A percentile compares a stretch with the other conserved stretches of the same genome.
These are phyloP conservation scores for Hyphopichia wangnamkhiaoensis DNA, from an alignment of 1,139 yeast species.

Conservation along the genomic window DNA sequence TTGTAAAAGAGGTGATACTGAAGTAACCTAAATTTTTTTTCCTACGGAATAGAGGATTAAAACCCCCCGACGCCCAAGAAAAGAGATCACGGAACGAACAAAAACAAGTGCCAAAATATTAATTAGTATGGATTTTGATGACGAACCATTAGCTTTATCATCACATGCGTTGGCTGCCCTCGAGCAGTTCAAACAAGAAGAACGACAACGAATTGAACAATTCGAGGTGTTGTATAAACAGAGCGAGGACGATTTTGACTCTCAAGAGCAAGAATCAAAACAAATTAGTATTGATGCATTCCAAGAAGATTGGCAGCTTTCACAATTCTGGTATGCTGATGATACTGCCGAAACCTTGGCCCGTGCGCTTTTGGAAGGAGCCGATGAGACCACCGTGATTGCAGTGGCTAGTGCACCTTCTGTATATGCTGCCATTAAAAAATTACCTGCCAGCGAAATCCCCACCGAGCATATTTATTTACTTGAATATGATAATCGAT, in stretches of 20 bases:
- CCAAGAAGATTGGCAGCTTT: constrained; percentile 90
- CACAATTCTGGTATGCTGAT: constrained; percentile 88
- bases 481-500: constrained; percentile 76
- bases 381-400: constrained; percentile 66
- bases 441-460: constrained; percentile 48
- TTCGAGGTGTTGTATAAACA: constrained; percentile 57
- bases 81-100: no score
- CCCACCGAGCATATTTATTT: constrained; percentile 73
- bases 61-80: no score
- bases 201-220: constrained; percentile 55
- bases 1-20: no score
- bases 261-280: constrained; percentile 12
- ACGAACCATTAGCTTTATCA: constrained; percentile 54
- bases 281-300: constrained; percentile 58
- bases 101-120: background rate
- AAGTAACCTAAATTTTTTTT: no score
- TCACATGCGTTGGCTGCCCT: constrained; percentile 77
- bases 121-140: constrained; percentile 39
- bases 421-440: constrained; percentile 79
- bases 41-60: no score
- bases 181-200: constrained; percentile 69
- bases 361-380: constrained; percentile 71
- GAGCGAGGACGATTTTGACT: constrained; percentile 57
- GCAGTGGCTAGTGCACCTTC: constrained; percentile 89
- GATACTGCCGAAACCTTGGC: constrained; percentile 69